A percentile compares a stretch with the other conserved stretches of the same genome.
Conservation (phyloP, 257 asterid species). For the Anisodus tanguticus region DNA sequence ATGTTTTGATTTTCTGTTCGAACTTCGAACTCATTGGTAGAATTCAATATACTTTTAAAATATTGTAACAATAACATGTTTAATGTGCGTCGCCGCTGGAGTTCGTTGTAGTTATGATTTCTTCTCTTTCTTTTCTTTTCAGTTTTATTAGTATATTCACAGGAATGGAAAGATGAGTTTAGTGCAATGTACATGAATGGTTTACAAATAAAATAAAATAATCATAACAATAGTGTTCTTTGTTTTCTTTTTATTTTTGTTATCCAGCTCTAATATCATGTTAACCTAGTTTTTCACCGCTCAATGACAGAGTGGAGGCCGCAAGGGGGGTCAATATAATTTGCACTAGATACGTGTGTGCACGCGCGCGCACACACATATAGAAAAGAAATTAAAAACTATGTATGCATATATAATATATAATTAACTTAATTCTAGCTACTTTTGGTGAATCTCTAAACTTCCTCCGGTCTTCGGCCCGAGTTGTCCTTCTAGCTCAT, state of each 20-base stretch:
- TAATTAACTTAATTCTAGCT: too few species aligned
- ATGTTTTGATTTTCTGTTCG: background rate
- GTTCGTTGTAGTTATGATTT: conserved; percentile 16
- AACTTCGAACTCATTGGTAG: background rate
- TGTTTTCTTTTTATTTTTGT: background rate
- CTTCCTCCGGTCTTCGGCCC: too few species aligned
- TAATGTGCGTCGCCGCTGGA: background rate
- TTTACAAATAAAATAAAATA: background rate
- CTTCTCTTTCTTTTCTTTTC: background rate
- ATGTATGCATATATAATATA: too few species aligned
- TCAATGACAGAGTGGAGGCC: too few species aligned
- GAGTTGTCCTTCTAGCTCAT: too few species aligned
- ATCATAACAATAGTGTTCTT: background rate
- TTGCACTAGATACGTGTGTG: too few species aligned
- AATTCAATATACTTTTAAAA: background rate
- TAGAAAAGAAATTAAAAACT: too few species aligned
- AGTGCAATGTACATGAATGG: background rate
- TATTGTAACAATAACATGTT: background rate
- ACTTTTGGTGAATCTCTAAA: too few species aligned
- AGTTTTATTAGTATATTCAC: background rate
- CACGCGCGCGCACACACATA: too few species aligned
- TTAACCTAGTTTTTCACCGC: too few species aligned
- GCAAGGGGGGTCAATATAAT: too few species aligned
- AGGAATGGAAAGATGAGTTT: background rate
- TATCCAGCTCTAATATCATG: background rate